Evolutionary conservation across 2,329 filamentous ascomycete species (phyloP).

Genomic region (Thelonectria rubi): DNA sequence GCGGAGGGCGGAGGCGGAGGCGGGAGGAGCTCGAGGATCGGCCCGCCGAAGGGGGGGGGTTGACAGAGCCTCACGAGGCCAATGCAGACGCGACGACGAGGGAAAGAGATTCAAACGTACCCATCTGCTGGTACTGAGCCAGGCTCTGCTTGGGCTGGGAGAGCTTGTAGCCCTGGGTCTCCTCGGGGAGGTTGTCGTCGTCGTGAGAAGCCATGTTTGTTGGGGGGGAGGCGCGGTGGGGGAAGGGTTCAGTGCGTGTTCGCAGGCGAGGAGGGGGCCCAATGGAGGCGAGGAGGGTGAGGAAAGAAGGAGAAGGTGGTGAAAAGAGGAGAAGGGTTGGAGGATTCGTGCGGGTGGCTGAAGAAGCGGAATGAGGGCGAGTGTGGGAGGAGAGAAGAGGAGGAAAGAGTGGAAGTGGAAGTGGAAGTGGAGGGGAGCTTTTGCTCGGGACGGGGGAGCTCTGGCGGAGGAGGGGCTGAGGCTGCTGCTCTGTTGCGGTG

Average conservation of each 20-base stretch:
- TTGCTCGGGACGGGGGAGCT: conserved; percentile 21
- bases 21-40: conserved; percentile 13
- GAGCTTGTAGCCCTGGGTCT: conserved; percentile 96
- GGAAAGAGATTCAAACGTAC: conserved; percentile 60
- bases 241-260: not conserved
- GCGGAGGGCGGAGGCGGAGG: conserved; percentile 9
- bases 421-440: conserved; percentile 37
- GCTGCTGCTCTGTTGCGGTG: conserved; percentile 41
- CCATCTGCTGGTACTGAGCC: conserved; percentile 92
- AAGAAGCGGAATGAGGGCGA: conserved; percentile 20
- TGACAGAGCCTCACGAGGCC: conserved; percentile 23
- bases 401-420: not conserved
- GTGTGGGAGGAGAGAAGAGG: conserved; percentile 25
- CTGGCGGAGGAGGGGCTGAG: conserved; percentile 36
- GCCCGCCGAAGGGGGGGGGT: conserved; percentile 21
- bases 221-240: conserved; percentile 31
- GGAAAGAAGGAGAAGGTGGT: conserved; percentile 12
- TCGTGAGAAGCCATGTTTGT: conserved; percentile 72
- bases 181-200: conserved; percentile 86
- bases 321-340: conserved; percentile 4
- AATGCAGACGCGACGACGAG: not conserved
- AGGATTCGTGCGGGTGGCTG: conserved; percentile 14
- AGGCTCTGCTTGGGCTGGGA: conserved; percentile 96
- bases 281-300: conserved; percentile 5
- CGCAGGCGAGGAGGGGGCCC: conserved; percentile 5